These are phyloP conservation scores for Apophysomyces ossiformis DNA, from an alignment of 371 early-diverging fungal species.

Conservation along the genomic window DNA sequence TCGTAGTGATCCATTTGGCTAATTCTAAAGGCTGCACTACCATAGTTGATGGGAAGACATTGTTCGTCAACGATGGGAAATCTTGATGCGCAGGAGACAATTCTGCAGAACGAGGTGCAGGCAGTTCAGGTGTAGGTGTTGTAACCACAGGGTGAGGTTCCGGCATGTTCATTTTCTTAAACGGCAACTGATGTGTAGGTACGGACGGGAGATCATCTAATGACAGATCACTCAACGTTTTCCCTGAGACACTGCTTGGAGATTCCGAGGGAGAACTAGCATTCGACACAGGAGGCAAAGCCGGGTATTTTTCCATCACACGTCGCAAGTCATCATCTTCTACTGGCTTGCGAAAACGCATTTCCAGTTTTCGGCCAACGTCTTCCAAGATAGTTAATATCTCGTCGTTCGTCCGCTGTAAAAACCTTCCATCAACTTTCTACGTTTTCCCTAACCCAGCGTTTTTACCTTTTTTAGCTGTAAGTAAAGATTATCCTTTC, in stretches of 20 bases:
- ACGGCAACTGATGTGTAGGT: constrained; percentile 25
- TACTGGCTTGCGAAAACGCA: constrained; percentile 9
- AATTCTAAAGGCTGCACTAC: constrained; percentile 49
- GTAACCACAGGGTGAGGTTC: neutral
- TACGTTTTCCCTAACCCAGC: constrained; percentile 11
- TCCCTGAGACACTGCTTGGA: constrained; percentile 2
- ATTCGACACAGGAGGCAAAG: constrained; percentile 12
- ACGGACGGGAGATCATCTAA: constrained; percentile 33
- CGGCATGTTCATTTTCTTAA: constrained; percentile 19
- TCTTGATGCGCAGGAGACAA: constrained; percentile 5
- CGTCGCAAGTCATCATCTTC: constrained; percentile 15
- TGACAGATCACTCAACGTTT: constrained; percentile 10
- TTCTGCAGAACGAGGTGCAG: constrained; percentile 1
- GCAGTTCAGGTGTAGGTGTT: constrained; percentile 2
- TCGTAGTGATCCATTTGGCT: constrained; percentile 38
- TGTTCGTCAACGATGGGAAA: constrained; percentile 25
- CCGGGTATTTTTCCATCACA: constrained; percentile 20
- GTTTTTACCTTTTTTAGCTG: constrained; percentile 49
- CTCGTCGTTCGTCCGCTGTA: constrained; percentile 38
- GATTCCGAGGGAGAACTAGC: constrained; percentile 13
- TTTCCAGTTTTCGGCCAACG: constrained; percentile 22
- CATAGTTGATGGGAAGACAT: constrained; percentile 33
- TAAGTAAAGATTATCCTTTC: constrained; percentile 43
- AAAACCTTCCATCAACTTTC: too few species aligned
- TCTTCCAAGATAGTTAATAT: constrained; percentile 30